These are phyloP conservation scores for Takakia lepidozioides DNA, from an alignment of 225 moss, liverwort and hornwort genomes.

Conservation along the genomic window DNA sequence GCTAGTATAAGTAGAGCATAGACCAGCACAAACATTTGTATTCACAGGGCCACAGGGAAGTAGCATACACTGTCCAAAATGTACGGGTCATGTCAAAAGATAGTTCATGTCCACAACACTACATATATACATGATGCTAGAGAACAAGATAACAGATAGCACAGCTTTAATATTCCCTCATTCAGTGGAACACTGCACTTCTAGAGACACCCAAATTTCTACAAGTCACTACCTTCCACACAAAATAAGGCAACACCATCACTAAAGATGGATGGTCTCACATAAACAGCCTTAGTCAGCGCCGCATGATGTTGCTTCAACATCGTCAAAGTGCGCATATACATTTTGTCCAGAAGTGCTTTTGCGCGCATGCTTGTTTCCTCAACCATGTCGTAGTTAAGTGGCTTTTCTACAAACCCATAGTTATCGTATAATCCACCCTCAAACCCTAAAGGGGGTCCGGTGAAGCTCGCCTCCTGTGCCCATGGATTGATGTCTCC, in stretches of 20 bases:
- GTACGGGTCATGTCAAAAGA: too few species aligned
- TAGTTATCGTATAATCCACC: conserved; percentile 90
- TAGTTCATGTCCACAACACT: too few species aligned
- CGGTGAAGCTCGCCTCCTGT: conserved; percentile 43
- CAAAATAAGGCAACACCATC: background rate
- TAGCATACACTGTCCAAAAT: background rate
- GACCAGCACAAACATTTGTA: too few species aligned
- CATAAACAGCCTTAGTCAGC: conserved; percentile 64
- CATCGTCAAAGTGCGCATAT: conserved; percentile 60
- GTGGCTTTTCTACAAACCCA: conserved; percentile 59
- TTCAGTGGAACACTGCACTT: too few species aligned
- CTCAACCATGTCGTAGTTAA: conserved; percentile 79
- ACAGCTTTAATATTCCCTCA: too few species aligned
- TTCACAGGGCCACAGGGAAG: too few species aligned
- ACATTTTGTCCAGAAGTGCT: conserved; percentile 72
- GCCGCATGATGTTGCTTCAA: conserved; percentile 92
- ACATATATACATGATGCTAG: too few species aligned
- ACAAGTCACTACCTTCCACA: background rate
- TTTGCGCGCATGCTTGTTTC: conserved; percentile 71
- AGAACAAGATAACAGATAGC: too few species aligned
- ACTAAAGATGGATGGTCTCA: background rate
- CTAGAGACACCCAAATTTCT: too few species aligned
- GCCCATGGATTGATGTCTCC: conserved; percentile 81
- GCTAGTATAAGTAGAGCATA: too few species aligned
- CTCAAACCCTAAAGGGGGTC: conserved; percentile 81